Evolutionary conservation across 2,329 filamentous ascomycete species (phyloP).

Genomic region (Colletotrichum lini): DNA sequence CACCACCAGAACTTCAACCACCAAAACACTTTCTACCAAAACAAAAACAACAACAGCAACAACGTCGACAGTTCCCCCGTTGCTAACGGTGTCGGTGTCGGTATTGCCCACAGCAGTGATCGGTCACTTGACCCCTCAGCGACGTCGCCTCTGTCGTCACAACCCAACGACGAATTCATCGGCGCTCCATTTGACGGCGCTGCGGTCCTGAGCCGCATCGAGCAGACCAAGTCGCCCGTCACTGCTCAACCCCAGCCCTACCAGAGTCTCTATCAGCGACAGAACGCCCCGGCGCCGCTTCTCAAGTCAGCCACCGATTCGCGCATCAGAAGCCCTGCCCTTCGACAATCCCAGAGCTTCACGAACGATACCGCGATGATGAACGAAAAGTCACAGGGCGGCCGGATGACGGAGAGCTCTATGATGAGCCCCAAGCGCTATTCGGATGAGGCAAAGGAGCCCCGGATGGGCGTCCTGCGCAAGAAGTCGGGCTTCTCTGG

Average conservation of each 20-base stretch:
- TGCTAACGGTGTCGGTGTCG: constrained; percentile 44
- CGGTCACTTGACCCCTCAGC: constrained; percentile 52
- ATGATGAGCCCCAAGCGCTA: constrained; percentile 77
- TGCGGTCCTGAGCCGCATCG: constrained; percentile 73
- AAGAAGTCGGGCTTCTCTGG: constrained; percentile 93
- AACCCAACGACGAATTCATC: constrained; percentile 70
- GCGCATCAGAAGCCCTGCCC: constrained; percentile 66
- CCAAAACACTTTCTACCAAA: constrained; percentile 30
- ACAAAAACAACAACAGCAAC: constrained; percentile 40
- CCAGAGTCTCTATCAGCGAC: constrained; percentile 48
- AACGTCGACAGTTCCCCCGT: constrained; percentile 44
- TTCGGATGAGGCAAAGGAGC: constrained; percentile 81
- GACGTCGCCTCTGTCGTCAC: constrained; percentile 53
- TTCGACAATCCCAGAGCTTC: constrained; percentile 78
- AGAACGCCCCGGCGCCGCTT: constrained; percentile 49
- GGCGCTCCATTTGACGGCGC: constrained; percentile 77
- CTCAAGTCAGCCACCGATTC: constrained; percentile 69
- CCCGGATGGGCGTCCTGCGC: constrained; percentile 73
- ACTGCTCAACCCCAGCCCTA: constrained; percentile 43
- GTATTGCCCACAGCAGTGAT: constrained; percentile 43
- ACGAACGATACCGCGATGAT: constrained; percentile 67
- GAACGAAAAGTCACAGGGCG: constrained; percentile 57
- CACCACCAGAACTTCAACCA: constrained; percentile 32
- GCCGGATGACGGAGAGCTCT: constrained; percentile 57
- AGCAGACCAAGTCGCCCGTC: constrained; percentile 62